Evolutionary conservation across 768 basidiomycete genomes (phyloP).

Genomic region (Suillus tomentosus): DNA sequence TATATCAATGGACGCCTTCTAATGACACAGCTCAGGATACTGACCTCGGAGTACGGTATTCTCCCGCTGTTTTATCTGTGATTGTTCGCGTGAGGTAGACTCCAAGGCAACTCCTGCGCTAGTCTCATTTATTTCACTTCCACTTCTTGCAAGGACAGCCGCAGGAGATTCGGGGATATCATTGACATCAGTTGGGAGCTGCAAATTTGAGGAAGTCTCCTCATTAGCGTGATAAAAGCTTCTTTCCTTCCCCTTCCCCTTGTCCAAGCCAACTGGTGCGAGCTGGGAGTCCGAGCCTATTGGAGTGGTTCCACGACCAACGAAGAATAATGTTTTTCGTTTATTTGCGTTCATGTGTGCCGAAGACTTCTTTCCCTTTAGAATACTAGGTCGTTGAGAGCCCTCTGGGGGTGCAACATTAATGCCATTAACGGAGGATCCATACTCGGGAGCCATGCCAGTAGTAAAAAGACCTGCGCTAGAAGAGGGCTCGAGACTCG

Average conservation of each 20-base stretch:
- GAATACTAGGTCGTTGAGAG: conserved; percentile 27
- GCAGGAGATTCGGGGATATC: conserved; percentile 53
- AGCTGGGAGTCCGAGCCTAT: neutral
- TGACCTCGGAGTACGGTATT: conserved; percentile 77
- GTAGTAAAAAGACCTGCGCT: conserved; percentile 24
- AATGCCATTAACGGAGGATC: conserved; percentile 12
- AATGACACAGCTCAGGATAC: conserved; percentile 15
- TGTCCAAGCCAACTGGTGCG: conserved; percentile 12
- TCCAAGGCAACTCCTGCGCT: conserved; percentile 60
- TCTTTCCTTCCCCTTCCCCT: conserved; percentile 28
- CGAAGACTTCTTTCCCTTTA: conserved; percentile 16
- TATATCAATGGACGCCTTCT: conserved; percentile 17
- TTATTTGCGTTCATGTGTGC: neutral
- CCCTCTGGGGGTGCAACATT: conserved; percentile 3
- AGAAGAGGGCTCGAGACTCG: conserved; percentile 21
- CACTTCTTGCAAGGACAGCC: conserved; percentile 67
- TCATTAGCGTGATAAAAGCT: conserved; percentile 24
- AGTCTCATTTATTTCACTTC: conserved; percentile 55
- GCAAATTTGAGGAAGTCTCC: neutral
- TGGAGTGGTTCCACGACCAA: neutral
- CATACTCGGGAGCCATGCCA: conserved; percentile 16
- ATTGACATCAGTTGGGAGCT: conserved; percentile 9
- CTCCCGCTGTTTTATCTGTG: conserved; percentile 35
- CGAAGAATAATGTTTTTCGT: conserved; percentile 2
- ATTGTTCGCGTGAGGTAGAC: conserved; percentile 22